Conservation (phyloP, 345 rosid species). For the Brassica carinata region DNA sequence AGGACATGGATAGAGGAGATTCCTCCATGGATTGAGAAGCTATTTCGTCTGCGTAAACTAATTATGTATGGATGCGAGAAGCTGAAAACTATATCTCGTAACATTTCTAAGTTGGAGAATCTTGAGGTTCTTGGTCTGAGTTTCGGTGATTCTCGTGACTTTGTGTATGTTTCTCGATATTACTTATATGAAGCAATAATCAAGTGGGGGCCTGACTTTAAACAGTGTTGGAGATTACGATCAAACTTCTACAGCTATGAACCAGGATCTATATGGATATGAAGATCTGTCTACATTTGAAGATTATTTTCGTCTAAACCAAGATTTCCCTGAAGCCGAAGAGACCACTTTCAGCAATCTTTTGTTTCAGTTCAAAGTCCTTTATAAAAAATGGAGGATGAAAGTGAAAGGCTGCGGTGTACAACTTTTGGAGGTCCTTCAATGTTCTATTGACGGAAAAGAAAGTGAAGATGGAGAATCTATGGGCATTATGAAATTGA, state of each 20-base stretch:
- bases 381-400: too few species aligned
- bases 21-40: background rate
- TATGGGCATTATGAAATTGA: background rate
- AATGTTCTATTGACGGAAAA: background rate
- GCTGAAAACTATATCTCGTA: slow-evolving; percentile 2
- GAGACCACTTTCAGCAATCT: background rate
- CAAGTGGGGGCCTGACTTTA: background rate
- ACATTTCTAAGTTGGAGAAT: slow-evolving; percentile 21
- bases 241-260: background rate
- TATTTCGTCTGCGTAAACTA: background rate
- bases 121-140: background rate
- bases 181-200: background rate
- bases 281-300: background rate
- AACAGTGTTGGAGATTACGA: background rate
- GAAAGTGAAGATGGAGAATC: background rate
- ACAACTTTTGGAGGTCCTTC: background rate
- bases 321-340: background rate
- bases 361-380: background rate
- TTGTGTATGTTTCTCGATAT: background rate
- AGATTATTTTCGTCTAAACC: background rate
- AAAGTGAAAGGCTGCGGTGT: background rate
- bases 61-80: background rate
- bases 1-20: background rate
- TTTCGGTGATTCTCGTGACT: background rate
- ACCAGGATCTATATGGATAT: too few species aligned